phyloP scores from a whole-genome alignment of 2,329 filamentous ascomycete species.

The Aspergillus vadensis region DNA sequence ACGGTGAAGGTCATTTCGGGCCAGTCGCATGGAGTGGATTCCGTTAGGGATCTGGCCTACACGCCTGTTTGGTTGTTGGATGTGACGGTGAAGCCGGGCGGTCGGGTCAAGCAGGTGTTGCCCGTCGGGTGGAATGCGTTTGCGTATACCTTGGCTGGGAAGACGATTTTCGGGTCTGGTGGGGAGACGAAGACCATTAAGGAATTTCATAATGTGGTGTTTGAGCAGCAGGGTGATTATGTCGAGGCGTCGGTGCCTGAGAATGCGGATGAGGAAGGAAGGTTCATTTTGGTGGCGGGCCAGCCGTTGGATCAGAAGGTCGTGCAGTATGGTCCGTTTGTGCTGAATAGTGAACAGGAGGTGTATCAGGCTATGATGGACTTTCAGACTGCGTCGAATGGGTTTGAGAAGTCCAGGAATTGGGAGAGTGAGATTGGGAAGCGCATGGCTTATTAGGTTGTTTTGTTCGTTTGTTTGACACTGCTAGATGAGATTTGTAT shows the following conservation, averaged over 20 bases:
- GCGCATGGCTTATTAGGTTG: conserved; percentile 56
- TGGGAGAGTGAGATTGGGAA: conserved; percentile 90
- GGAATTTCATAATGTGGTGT: conserved; percentile 86
- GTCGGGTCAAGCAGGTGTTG: conserved; percentile 71
- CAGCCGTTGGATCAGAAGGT: conserved; percentile 77
- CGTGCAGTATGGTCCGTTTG: conserved; percentile 83
- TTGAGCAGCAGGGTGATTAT: conserved; percentile 75
- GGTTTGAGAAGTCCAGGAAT: conserved; percentile 74
- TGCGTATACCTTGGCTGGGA: conserved; percentile 79
- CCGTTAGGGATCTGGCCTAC: conserved; percentile 86
- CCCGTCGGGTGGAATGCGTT: conserved; percentile 88
- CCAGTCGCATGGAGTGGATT: conserved; percentile 79
- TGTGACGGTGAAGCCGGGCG: conserved; percentile 76
- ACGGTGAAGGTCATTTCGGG: conserved; percentile 89
- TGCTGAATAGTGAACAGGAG: conserved; percentile 70
- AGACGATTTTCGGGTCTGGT: conserved; percentile 61
- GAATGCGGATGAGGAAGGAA: conserved; percentile 58
- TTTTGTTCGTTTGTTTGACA: neutral
- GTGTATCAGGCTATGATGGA: conserved; percentile 77
- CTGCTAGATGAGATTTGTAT: neutral
- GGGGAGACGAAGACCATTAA: conserved; percentile 32
- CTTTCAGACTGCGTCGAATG: conserved; percentile 71
- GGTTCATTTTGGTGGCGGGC: conserved; percentile 70
- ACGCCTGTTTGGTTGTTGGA: conserved; percentile 97
- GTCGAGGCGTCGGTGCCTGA: conserved; percentile 71